A percentile compares a stretch with the other conserved stretches of the same genome.
Evolutionary conservation across 495 filamentous ascomycete species (phyloP).

Genomic region (Cercophora scortea): DNA sequence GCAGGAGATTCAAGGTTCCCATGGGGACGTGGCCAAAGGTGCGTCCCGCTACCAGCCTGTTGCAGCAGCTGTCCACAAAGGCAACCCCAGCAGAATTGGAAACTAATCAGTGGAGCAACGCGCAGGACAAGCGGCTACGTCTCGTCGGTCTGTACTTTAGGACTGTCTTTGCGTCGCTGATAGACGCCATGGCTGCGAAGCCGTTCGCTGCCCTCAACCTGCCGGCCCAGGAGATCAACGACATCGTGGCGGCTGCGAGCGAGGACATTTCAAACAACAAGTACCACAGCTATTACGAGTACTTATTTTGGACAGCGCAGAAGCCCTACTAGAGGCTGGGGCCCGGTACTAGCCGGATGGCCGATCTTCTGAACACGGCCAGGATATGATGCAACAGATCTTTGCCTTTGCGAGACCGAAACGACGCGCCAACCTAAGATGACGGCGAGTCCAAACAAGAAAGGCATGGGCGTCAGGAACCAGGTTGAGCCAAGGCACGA

Average conservation of each 20-base stretch:
- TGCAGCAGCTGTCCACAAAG: too few species aligned
- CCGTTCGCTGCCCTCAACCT: constrained; percentile 35
- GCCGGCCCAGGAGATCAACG: constrained; percentile 18
- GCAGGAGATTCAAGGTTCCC: constrained; percentile 43
- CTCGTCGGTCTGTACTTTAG: constrained; percentile 39
- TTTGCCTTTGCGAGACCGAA: too few species aligned
- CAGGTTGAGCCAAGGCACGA: too few species aligned
- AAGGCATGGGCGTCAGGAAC: too few species aligned
- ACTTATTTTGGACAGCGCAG: constrained; percentile 27
- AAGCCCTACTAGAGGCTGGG: constrained; percentile 9
- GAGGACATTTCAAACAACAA: constrained; percentile 18
- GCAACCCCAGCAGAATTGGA: too few species aligned
- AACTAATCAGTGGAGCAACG: neutral
- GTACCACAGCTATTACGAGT: constrained; percentile 25
- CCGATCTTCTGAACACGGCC: too few species aligned
- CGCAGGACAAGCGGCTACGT: constrained; percentile 39
- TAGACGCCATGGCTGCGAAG: constrained; percentile 41
- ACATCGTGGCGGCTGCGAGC: constrained; percentile 16
- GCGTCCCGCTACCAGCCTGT: constrained; percentile 23
- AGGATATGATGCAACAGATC: too few species aligned
- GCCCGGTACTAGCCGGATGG: too few species aligned
- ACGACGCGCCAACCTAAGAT: too few species aligned
- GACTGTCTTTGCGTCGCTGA: constrained; percentile 40
- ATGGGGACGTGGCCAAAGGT: constrained; percentile 45
- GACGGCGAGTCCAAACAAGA: too few species aligned